Base-by-base conservation (phyloP, 169 alveolate species). In the Plasmodium gallinaceum region DNA sequence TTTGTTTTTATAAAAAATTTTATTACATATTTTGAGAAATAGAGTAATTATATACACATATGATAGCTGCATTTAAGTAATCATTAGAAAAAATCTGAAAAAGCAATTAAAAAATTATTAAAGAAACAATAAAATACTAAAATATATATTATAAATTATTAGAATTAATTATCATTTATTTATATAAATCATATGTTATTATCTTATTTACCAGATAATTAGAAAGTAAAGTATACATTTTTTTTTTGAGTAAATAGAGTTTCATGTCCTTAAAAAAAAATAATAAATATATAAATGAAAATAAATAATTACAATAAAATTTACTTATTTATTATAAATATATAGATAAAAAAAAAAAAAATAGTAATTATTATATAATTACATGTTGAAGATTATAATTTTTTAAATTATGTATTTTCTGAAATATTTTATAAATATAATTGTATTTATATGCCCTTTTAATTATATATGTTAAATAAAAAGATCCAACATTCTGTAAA, bases 381-480 rank as follows among this genome's bases (percentile, higher is more conserved):
- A 74, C 88, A 20, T 64, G 88, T 45, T 74, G 88, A 51, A 74
- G 45, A 39, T 32, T 54, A 2, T 62, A 39, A 42, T 64, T 69
- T 58, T 39, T 54, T 16, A 76, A 51, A 12, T 39, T 32, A 48
- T 76, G 62, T 58, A 64, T 58, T 16, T 48, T 62, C 3, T 76
- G 74, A 57, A 76, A 76, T 37, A 42, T 32, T 9, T 76, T 76
- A 51, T 76, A 76, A 46, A 76, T 76, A 43, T 76, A 76, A 60
- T 76, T 76, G 78, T 76, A 68, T 16, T 68, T 64, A 57, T 69
- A 46, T 7, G 89, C 89, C 89, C 89, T 22, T 69, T 76, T 46
- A 58, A 76, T 51, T 71, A 74, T 18, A 54, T 51, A 46, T 10
- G 58, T 60, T 26, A 74, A 74, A 43, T 60, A 39, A 39, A 7